Base-by-base conservation (phyloP, 495 filamentous ascomycete genomes). In the Penicillium angulare region DNA sequence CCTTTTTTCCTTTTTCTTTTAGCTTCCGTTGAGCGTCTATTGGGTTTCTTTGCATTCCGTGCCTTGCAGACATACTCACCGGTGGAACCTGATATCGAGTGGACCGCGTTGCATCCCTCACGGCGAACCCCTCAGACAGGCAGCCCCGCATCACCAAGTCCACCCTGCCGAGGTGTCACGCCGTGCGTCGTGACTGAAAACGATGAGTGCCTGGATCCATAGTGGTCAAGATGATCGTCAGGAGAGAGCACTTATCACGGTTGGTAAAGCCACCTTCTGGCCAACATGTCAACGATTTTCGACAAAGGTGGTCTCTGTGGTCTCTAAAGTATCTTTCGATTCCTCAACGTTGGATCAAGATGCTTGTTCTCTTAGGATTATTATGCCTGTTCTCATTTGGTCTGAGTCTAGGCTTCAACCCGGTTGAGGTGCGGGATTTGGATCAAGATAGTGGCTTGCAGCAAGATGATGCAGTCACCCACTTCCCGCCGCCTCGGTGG, bases 401-500 rank as follows among this genome's bases (percentile, higher is more conserved):
- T 5, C 43, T 63, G 2, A 52, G 56, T 40, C 12, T 50, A 29
- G 47, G 51, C 32, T 43, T 63, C 9, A 53, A 49, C 15, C 29
- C 31, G 24, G 41, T 46, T 18, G 33, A 36, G 13, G 23, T 38
- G 13, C 33, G 50, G 24, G 42, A 52, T 24, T 16, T 46, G 6
- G 26, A 36, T 32, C 46, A 33, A 10, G 50, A 35, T 18, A 20
- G 22, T 24, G 44, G 23, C 17, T 35, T 47, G 3, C 20, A 40
- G 27, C 35, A 54, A 20, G 50, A 61, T 7, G 51, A 56, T 32
- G 50, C 33, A 3, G 35, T 48, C 8, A 42, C 32, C 20, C 21
- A 40, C 1, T 65, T 65, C 38, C 65, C 73, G 15, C 50, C 64
- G 5, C 51, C 71, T 0, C 64, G 66, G 22, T 54, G 55, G 27